Evolutionary conservation across 1,284 basidiomycete species (phyloP).

Genomic region (Ceratobasidium sp.): DNA sequence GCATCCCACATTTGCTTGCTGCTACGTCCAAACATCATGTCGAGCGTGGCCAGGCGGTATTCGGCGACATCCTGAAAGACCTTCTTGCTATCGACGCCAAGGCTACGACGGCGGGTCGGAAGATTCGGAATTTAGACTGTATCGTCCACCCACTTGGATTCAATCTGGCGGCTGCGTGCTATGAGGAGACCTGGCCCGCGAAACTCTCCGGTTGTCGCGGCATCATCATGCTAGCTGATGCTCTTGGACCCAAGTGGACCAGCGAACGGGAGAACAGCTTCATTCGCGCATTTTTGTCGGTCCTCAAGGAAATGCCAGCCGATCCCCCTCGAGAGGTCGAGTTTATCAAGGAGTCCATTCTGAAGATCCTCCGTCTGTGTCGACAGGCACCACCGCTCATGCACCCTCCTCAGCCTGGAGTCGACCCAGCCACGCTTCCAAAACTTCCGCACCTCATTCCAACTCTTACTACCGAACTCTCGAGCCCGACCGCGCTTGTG

Average conservation of each 20-base stretch:
- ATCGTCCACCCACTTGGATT: slow-evolving; percentile 61
- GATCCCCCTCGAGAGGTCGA: slow-evolving; percentile 87
- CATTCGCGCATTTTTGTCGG: slow-evolving; percentile 88
- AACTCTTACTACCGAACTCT: slow-evolving; percentile 89
- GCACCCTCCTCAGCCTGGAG: slow-evolving; percentile 28
- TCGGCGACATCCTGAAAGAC: slow-evolving; percentile 36
- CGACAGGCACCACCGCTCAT: slow-evolving; percentile 52
- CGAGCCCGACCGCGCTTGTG: slow-evolving; percentile 86
- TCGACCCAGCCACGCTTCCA: slow-evolving; percentile 21
- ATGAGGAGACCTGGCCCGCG: slow-evolving; percentile 86
- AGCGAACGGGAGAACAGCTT: slow-evolving; percentile 90
- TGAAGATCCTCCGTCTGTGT: slow-evolving; percentile 76
- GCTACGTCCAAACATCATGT: slow-evolving; percentile 66
- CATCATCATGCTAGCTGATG: slow-evolving; percentile 76
- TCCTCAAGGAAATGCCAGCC: slow-evolving; percentile 93
- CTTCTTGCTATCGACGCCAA: slow-evolving; percentile 36
- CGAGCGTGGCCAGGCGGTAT: slow-evolving; percentile 24
- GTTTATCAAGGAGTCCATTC: slow-evolving; percentile 80
- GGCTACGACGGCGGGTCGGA: slow-evolving; percentile 47
- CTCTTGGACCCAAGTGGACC: slow-evolving; percentile 81
- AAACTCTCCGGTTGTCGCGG: slow-evolving; percentile 89
- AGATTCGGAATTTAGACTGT: slow-evolving; percentile 72
- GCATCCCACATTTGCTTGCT: slow-evolving; percentile 72
- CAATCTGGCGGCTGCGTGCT: slow-evolving; percentile 64
- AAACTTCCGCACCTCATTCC: slow-evolving; percentile 64